Percentiles rank a stretch among this genome's conserved stretches.
Evolutionary conservation across 2,329 filamentous ascomycete genomes (phyloP).

Genomic region (Aspergillus chevalieri): DNA sequence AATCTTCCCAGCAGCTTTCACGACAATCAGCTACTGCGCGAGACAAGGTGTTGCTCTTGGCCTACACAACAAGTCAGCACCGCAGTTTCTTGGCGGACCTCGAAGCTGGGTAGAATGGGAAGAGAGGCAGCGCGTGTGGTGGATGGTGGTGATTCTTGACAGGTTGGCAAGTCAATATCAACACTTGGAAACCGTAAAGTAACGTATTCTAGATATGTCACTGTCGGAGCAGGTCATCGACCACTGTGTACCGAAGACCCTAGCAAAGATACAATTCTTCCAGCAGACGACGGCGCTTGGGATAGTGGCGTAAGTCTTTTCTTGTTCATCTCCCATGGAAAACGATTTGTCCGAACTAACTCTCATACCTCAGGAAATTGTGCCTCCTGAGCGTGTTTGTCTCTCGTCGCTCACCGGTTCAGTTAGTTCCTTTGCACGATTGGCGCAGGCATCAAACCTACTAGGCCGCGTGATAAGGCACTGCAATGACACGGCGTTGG

Average conservation of each 20-base stretch:
- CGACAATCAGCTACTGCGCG: constrained; percentile 2
- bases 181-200: not conserved
- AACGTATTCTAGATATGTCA: not conserved
- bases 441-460: not conserved
- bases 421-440: not conserved
- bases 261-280: not conserved
- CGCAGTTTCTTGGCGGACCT: not conserved
- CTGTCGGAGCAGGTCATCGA: not conserved
- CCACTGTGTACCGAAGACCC: not conserved
- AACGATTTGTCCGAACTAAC: not conserved
- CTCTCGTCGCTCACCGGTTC: not conserved
- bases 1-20: constrained; percentile 4
- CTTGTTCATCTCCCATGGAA: not conserved
- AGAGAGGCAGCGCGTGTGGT: not conserved
- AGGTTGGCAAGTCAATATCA: not conserved
- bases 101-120: constrained; percentile 1
- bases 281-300: not conserved
- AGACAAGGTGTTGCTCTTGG: constrained; percentile 1
- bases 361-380: not conserved
- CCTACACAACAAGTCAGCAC: not conserved
- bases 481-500: not conserved
- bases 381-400: not conserved
- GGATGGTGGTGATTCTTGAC: not conserved
- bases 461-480: not conserved
- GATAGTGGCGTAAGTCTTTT: not conserved